Evolutionary conservation across 768 basidiomycete genomes (phyloP).

Genomic region (Amanita molliuscula): DNA sequence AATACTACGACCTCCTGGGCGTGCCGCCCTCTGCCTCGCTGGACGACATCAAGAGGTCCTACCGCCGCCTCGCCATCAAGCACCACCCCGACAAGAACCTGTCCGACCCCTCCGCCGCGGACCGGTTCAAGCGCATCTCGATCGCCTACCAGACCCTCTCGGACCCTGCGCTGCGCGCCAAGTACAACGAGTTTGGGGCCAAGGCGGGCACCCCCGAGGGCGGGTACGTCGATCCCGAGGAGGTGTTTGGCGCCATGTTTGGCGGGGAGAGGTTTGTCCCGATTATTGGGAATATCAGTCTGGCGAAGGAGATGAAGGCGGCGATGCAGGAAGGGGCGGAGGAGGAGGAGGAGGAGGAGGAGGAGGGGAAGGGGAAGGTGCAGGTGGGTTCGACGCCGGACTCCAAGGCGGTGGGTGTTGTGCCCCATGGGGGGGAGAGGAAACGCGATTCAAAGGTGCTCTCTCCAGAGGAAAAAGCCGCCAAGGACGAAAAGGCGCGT

Average conservation of each 20-base stretch:
- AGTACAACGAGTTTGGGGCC: slow-evolving; percentile 88
- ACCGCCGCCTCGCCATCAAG: slow-evolving; percentile 83
- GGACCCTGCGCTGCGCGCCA: slow-evolving; percentile 61
- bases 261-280: slow-evolving; percentile 81
- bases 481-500: slow-evolving; percentile 62
- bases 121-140: slow-evolving; percentile 84
- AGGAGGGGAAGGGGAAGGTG: slow-evolving; percentile 21
- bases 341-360: slow-evolving; percentile 26
- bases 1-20: slow-evolving; percentile 84
- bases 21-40: slow-evolving; percentile 63
- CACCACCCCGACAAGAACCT: slow-evolving; percentile 91
- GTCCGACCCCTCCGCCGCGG: slow-evolving; percentile 75
- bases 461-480: slow-evolving; percentile 62
- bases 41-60: slow-evolving; percentile 88
- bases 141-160: slow-evolving; percentile 85
- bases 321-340: slow-evolving; percentile 82
- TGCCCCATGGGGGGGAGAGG: not conserved
- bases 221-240: slow-evolving; percentile 82
- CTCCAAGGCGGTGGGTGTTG: not conserved
- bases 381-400: slow-evolving; percentile 32
- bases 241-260: slow-evolving; percentile 75
- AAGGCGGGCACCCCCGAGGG: slow-evolving; percentile 79
- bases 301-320: slow-evolving; percentile 88
- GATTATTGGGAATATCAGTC: slow-evolving; percentile 81
- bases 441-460: slow-evolving; percentile 36